Base-by-base conservation (phyloP, 805 yeast genomes). In the Saturnispora serradocipensis region DNA sequence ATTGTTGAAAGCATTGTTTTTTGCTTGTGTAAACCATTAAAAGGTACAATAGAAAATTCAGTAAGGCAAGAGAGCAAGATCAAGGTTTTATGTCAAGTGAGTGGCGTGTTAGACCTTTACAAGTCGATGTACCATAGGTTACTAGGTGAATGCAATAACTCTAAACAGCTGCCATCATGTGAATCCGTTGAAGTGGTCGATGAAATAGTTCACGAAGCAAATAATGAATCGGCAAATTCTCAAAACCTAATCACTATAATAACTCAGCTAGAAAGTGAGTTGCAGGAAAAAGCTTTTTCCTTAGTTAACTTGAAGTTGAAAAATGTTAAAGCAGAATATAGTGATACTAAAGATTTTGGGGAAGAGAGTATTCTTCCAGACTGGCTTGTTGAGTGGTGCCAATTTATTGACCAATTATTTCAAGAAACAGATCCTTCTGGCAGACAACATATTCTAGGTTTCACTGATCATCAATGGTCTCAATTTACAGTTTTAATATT, bases 361-460 rank as follows among this genome's bases (percentile, higher is more conserved):
- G 75, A 74, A 28, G 87, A 87, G 54, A 69, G 86, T 22, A 78
- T 83, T 54, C 82, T 95, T 4, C 96, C 97, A 0, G 95, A 86
- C 54, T 90, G 95, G 89, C 68, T 86, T 22, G 70, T 77, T 46
- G 83, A 79, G n/a, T 81, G 83, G 57, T 74, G 84, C 46, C 69
- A 78, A 0, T 84, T 80, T 15, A 70, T 85, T 28, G 71, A 83
- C 52, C 79, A 80, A 1, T 65, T 87, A 2, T 74, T 85, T 54
- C 81, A 79, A 27, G 63, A 63, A 5, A 68, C 75, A 3, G 61
- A 81, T 8, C 44, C 51, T 11, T 48, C 46, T 36, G 46, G 46
- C 16, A 45, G 50, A 25, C 22, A 24, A 7, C 49, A 53, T 46
- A 46, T 53, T 18, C 60, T 84, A 56, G 70, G 70, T 25, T 61